Percentiles rank a stretch among this genome's conserved stretches.
Conservation (phyloP, 2,329 filamentous ascomycete genomes). For the Aspergillus quadrilineatus region DNA sequence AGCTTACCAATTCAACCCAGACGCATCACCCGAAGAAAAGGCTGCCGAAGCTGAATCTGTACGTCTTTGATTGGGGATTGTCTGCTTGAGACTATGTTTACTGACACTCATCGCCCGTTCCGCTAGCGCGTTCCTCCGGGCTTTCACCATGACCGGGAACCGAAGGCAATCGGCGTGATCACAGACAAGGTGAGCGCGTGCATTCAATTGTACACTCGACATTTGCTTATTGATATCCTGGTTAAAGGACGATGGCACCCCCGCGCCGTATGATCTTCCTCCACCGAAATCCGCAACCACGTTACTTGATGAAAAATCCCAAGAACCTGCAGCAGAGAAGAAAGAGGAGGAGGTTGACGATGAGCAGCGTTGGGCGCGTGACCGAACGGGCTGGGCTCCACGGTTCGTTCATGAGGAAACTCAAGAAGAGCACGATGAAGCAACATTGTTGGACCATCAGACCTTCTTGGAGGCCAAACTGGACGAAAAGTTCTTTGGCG, state of each 20-base stretch:
- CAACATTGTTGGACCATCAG: slow-evolving; percentile 77
- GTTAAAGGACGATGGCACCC: slow-evolving; percentile 62
- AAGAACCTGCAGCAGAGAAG: slow-evolving; percentile 50
- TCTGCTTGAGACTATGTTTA: neutral
- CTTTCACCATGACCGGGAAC: slow-evolving; percentile 55
- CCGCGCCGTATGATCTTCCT: slow-evolving; percentile 74
- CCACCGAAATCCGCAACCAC: slow-evolving; percentile 61
- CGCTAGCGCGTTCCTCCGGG: slow-evolving; percentile 62
- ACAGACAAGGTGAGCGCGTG: slow-evolving; percentile 64
- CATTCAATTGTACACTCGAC: neutral
- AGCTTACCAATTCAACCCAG: slow-evolving; percentile 82
- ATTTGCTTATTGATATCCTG: slow-evolving; percentile 5
- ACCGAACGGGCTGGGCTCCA: slow-evolving; percentile 82
- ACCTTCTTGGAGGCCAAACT: slow-evolving; percentile 82
- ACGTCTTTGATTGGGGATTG: slow-evolving; percentile 41
- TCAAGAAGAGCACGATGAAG: slow-evolving; percentile 56
- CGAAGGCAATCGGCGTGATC: slow-evolving; percentile 54
- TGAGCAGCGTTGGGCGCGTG: slow-evolving; percentile 56
- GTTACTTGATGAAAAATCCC: slow-evolving; percentile 55
- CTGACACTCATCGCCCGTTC: slow-evolving; percentile 6
- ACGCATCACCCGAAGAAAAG: slow-evolving; percentile 82
- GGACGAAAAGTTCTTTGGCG: slow-evolving; percentile 87
- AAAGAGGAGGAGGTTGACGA: slow-evolving; percentile 52
- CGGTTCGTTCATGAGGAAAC: slow-evolving; percentile 65
- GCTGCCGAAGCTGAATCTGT: slow-evolving; percentile 74